These are phyloP conservation scores for Naganishia vishniacii DNA, from an alignment of 768 basidiomycete genomes.

Conservation along the genomic window DNA sequence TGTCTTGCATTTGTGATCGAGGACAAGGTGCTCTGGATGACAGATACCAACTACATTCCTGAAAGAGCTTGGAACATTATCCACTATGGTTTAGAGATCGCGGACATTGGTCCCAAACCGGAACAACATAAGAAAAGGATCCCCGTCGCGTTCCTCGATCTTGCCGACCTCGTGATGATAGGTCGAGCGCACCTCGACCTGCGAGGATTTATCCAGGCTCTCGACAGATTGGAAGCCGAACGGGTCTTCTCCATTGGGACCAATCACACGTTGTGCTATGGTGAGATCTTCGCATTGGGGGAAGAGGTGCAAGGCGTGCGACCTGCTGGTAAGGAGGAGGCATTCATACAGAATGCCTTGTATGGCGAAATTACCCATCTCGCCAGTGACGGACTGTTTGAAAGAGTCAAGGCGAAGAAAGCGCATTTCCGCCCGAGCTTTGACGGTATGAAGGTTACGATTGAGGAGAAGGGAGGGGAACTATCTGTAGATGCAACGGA, in stretches of 20 bases:
- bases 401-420: conserved; percentile 2
- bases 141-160: conserved; percentile 1
- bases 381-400: conserved; percentile 1
- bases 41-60: neutral
- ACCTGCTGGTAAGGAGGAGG: neutral
- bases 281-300: neutral
- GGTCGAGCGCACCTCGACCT: conserved; percentile 5
- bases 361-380: neutral
- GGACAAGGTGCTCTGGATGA: conserved; percentile 5
- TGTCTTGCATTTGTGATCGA: conserved; percentile 4
- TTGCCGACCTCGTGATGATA: neutral
- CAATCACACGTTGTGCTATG: conserved; percentile 6
- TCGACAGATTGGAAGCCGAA: neutral
- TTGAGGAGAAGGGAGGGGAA: neutral
- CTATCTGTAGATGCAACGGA: neutral
- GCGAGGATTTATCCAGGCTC: neutral
- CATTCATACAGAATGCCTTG: neutral
- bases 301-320: conserved; percentile 1
- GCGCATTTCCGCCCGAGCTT: neutral
- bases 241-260: neutral
- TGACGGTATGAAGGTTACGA: conserved; percentile 7
- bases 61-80: conserved; percentile 4
- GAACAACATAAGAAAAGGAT: neutral
- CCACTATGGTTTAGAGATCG: neutral
- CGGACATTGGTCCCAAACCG: neutral